These are phyloP conservation scores for Persicaria tinctoria DNA, from an alignment of 148 eudicot species.

Conservation along the genomic window DNA sequence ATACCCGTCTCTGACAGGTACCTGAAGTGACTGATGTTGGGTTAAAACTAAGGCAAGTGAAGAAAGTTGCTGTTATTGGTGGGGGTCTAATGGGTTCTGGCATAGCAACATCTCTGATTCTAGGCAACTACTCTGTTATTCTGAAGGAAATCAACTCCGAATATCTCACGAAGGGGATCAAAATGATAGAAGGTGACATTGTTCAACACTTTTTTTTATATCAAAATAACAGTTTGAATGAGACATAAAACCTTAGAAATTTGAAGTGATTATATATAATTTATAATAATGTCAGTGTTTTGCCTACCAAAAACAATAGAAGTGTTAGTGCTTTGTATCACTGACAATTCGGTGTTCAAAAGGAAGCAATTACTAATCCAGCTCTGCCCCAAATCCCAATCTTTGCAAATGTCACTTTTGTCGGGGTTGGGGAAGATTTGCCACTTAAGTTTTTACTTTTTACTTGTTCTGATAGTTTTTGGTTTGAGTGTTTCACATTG, in stretches of 20 bases:
- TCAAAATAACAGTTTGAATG: background rate
- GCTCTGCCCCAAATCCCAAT: background rate
- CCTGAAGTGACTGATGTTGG: conserved; percentile 71
- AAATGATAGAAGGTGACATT: conserved; percentile 16
- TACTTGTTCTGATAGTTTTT: background rate
- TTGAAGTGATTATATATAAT: background rate
- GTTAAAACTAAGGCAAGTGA: conserved; percentile 63
- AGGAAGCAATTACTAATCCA: background rate
- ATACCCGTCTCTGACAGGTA: conserved; percentile 3
- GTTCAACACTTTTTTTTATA: background rate
- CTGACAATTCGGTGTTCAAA: background rate
- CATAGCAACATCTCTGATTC: conserved; percentile 76
- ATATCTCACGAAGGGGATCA: conserved; percentile 69
- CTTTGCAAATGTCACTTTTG: background rate
- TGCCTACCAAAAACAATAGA: background rate
- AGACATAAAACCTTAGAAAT: background rate
- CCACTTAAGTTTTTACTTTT: background rate
- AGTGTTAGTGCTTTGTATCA: background rate
- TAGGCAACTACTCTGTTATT: conserved; percentile 57
- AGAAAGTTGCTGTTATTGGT: conserved; percentile 92
- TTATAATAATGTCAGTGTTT: background rate
- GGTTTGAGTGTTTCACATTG: background rate
- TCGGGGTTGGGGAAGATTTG: background rate
- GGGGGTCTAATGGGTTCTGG: conserved; percentile 99
- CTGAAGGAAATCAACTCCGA: conserved; percentile 85